A percentile compares a stretch with the other conserved stretches of the same genome.
These are phyloP conservation scores for Ceriops tagal DNA, from an alignment of 345 rosid species.

Conservation along the genomic window DNA sequence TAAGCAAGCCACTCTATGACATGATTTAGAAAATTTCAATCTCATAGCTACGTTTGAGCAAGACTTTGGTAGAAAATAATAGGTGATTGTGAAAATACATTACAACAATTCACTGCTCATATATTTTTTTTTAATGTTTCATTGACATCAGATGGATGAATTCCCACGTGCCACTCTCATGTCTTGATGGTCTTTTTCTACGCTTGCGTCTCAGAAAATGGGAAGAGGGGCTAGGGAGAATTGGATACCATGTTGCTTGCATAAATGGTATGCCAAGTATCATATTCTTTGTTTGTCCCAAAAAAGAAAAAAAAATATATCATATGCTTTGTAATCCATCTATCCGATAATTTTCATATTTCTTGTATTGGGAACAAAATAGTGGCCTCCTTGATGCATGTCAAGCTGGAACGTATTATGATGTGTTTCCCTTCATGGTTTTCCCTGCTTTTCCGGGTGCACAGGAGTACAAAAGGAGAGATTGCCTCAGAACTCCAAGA, in stretches of 20 bases:
- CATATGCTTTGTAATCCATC: background rate
- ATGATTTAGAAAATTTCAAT: background rate
- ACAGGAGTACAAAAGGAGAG: slow-evolving; percentile 39
- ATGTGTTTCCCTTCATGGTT: background rate
- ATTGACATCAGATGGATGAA: slow-evolving; percentile 58
- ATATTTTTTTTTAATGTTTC: background rate
- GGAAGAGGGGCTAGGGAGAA: slow-evolving; percentile 67
- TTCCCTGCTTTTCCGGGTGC: background rate
- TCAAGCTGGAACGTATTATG: too few relatives aligned
- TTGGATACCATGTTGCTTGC: slow-evolving; percentile 72
- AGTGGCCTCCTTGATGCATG: too few relatives aligned
- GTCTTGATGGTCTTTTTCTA: slow-evolving; percentile 71
- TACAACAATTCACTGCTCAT: background rate
- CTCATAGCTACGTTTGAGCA: background rate
- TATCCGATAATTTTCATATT: background rate
- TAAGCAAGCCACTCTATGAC: slow-evolving; percentile 30
- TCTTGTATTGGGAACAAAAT: too few relatives aligned
- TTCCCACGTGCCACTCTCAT: slow-evolving; percentile 38
- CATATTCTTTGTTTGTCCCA: background rate
- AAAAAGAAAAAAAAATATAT: background rate
- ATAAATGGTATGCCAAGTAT: slow-evolving; percentile 53
- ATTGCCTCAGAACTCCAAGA: slow-evolving; percentile 22
- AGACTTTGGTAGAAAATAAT: background rate
- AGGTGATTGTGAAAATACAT: background rate
- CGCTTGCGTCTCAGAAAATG: slow-evolving; percentile 81